Conservation (phyloP, 2,329 filamentous ascomycete species). For the Talaromyces marneffei region DNA sequence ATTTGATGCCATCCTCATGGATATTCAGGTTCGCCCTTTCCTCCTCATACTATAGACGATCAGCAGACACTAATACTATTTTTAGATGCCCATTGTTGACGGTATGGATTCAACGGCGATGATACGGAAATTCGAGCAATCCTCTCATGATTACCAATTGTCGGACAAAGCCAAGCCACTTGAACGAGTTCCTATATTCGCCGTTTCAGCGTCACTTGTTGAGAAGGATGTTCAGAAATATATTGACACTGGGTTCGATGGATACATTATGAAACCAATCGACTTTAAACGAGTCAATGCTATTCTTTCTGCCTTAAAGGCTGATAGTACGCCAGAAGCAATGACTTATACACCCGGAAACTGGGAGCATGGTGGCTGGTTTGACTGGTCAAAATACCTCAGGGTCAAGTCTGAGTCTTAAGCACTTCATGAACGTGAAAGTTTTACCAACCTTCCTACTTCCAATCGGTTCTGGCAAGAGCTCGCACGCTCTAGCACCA, state of each 20-base stretch:
- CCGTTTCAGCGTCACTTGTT: slow-evolving; percentile 74
- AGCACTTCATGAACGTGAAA: neutral
- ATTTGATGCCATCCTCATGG: slow-evolving; percentile 83
- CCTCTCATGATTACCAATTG: slow-evolving; percentile 45
- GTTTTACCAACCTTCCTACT: neutral
- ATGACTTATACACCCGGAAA: slow-evolving; percentile 64
- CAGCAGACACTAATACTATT: slow-evolving; percentile 3
- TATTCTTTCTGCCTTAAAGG: slow-evolving; percentile 63
- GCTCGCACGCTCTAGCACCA: neutral
- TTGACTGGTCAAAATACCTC: slow-evolving; percentile 34
- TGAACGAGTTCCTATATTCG: slow-evolving; percentile 71
- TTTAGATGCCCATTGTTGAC: slow-evolving; percentile 85
- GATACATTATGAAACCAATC: slow-evolving; percentile 85
- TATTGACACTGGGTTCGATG: slow-evolving; percentile 74
- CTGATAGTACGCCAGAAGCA: slow-evolving; percentile 52
- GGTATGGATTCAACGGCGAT: slow-evolving; percentile 75
- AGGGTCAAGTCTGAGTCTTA: neutral
- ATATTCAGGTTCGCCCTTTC: slow-evolving; percentile 64
- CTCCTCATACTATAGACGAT: neutral
- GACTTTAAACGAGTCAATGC: slow-evolving; percentile 68
- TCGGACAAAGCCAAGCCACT: slow-evolving; percentile 57
- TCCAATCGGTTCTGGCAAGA: neutral
- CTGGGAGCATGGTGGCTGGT: slow-evolving; percentile 89
- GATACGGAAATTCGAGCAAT: slow-evolving; percentile 68
- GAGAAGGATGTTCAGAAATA: slow-evolving; percentile 66